These are phyloP conservation scores for Nicotiana otophora DNA, from an alignment of 257 asterid genomes.

Conservation along the genomic window DNA sequence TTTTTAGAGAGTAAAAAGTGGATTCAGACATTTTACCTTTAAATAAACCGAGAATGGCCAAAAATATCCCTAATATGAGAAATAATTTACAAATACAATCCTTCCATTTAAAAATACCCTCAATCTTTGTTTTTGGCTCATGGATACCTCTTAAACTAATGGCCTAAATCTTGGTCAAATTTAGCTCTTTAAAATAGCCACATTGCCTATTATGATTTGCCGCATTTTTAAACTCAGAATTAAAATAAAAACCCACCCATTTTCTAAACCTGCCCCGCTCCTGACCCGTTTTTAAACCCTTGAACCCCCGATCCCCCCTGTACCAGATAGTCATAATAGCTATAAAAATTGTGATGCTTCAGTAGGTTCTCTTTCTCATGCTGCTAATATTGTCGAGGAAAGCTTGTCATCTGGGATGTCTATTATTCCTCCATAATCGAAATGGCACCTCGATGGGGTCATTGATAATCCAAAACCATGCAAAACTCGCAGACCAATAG, in stretches of 20 bases:
- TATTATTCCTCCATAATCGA: constrained; percentile 39
- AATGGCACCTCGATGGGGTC: constrained; percentile 74
- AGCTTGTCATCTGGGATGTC: constrained; percentile 34
- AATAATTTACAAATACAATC: too few species aligned
- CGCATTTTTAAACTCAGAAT: too few species aligned
- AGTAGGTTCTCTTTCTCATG: constrained; percentile 31
- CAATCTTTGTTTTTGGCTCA: too few species aligned
- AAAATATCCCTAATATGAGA: too few species aligned
- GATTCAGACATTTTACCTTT: neutral
- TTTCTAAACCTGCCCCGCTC: neutral
- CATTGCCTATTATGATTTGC: too few species aligned
- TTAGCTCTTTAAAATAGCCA: too few species aligned
- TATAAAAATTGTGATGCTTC: constrained; percentile 19
- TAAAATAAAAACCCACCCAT: too few species aligned
- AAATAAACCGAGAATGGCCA: neutral
- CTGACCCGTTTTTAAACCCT: constrained; percentile 14
- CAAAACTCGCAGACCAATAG: constrained; percentile 59
- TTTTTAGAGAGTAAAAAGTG: neutral
- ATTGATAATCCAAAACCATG: constrained; percentile 81
- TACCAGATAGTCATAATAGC: constrained; percentile 23
- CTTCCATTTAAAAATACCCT: too few species aligned
- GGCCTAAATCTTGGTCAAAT: too few species aligned
- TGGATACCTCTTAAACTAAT: too few species aligned
- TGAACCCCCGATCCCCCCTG: neutral
- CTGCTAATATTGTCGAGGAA: constrained; percentile 33